Evolutionary conservation across 2,329 filamentous ascomycete genomes (phyloP).

Genomic region (Zymoseptoria tritici): DNA sequence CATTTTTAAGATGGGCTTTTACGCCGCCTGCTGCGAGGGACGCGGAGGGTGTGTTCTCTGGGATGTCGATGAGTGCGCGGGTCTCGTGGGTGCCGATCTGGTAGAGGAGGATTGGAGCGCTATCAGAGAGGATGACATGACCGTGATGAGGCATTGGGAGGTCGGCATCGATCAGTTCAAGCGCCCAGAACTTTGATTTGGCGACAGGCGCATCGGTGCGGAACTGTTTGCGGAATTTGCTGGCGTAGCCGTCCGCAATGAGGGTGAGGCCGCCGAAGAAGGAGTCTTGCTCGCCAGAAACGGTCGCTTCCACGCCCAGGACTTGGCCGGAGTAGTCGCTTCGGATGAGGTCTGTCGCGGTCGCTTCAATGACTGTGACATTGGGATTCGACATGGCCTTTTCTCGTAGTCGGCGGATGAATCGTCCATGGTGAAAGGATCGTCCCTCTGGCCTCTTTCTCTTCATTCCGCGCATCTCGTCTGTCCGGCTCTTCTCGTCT

Average conservation of each 20-base stretch:
- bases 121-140: slow-evolving; percentile 77
- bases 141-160: slow-evolving; percentile 70
- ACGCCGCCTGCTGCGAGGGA: slow-evolving; percentile 70
- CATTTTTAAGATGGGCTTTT: slow-evolving; percentile 71
- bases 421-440: slow-evolving; percentile 89
- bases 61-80: slow-evolving; percentile 80
- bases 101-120: slow-evolving; percentile 79
- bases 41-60: slow-evolving; percentile 66
- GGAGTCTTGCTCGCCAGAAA: slow-evolving; percentile 56
- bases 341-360: slow-evolving; percentile 67
- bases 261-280: slow-evolving; percentile 88
- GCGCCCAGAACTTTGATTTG: slow-evolving; percentile 83
- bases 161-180: slow-evolving; percentile 82
- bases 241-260: slow-evolving; percentile 84
- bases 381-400: slow-evolving; percentile 70
- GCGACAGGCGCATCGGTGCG: slow-evolving; percentile 60
- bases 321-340: slow-evolving; percentile 63
- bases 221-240: slow-evolving; percentile 79
- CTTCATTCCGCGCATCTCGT: slow-evolving; percentile 27
- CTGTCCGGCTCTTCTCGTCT: slow-evolving; percentile 26
- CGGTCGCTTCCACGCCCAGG: slow-evolving; percentile 72
- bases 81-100: slow-evolving; percentile 96
- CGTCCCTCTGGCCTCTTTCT: slow-evolving; percentile 59
- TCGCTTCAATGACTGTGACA: slow-evolving; percentile 85
- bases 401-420: slow-evolving; percentile 73